Evolutionary conservation across 352 stramenopile species (phyloP), one percentile per base, ranked within the genome.

Genomic region (Phytophthora sp.): DNA sequence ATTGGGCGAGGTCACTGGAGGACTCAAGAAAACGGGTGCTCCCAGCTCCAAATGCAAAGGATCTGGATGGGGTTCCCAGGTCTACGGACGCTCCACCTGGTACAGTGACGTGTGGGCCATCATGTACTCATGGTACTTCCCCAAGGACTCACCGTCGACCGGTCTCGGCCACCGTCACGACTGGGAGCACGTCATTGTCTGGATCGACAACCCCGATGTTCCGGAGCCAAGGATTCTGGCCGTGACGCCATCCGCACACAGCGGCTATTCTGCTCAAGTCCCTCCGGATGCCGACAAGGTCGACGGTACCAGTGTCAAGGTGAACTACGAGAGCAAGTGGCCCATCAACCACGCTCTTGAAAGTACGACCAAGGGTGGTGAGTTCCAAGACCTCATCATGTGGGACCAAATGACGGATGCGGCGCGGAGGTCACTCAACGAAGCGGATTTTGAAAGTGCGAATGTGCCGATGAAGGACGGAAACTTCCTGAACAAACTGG

Each of bases 121-220:
- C 37, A 43, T 43, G 37, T 43, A 45, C 38, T 45, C 38, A 0
- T 45, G 38, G 38, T 43, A 43, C 37, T 43, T 43, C 17, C 37
- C 37, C 5, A 43, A 43, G 24, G 37, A 43, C 17, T 43, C 37
- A 10, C 37, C 37, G 37, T 43, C 37, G 9, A 12, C 37, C 12
- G n/a, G 37, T 15, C 37, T 43, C 8, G 37, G 37, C 17, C 37
- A 43, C 9, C 37, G 37, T n/a, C 38, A 45, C 6, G 38, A 45
- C 20, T 28, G 38, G 38, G 20, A 45, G 12, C 38, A 45, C 18
- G 18, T 45, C 5, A 26, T 45, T 28, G 38, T 45, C 18, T 28
- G 20, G 20, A 45, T 45, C 20, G 38, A 28, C 4, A 45, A 45
- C 38, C 38, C 38, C 20, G 38, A 45, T 11, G 20, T 28, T 18